A percentile compares a stretch with the other conserved stretches of the same genome.
These are phyloP conservation scores for Capronia coronata DNA, from an alignment of 2,329 filamentous ascomycete genomes.

Conservation along the genomic window DNA sequence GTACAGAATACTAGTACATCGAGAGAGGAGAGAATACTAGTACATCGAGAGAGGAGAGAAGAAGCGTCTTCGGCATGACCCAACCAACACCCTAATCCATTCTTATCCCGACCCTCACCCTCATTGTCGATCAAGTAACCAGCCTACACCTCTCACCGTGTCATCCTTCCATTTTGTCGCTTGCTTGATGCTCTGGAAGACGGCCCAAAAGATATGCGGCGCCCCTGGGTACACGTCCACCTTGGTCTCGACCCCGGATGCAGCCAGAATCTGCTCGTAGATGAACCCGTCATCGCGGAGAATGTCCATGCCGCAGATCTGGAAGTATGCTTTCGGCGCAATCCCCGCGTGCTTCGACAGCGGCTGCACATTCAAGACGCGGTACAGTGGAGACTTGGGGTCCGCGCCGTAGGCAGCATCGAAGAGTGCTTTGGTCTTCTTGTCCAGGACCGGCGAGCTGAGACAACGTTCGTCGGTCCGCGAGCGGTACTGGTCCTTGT, in stretches of 20 bases:
- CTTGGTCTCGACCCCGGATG: constrained; percentile 38
- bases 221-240: constrained; percentile 40
- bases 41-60: no score
- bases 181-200: constrained; percentile 22
- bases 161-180: constrained; percentile 26
- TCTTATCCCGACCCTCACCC: no score
- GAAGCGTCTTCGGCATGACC: no score
- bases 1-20: no score
- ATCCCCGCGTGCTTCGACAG: constrained; percentile 33
- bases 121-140: no score
- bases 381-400: constrained; percentile 5
- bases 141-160: constrained; percentile 9
- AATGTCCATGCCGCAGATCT: constrained; percentile 47
- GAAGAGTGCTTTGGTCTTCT: constrained; percentile 20
- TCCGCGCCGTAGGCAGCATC: constrained; percentile 7
- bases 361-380: constrained; percentile 6
- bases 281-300: constrained; percentile 49
- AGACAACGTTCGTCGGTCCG: constrained; percentile 37
- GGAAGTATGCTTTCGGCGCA: constrained; percentile 43
- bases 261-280: constrained; percentile 45
- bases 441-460: constrained; percentile 34
- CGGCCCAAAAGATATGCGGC: constrained; percentile 35
- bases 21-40: no score
- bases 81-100: no score
- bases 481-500: constrained; percentile 36